Conservation (phyloP, 2,329 filamentous ascomycete genomes). For the Dendryphion nanum region DNA sequence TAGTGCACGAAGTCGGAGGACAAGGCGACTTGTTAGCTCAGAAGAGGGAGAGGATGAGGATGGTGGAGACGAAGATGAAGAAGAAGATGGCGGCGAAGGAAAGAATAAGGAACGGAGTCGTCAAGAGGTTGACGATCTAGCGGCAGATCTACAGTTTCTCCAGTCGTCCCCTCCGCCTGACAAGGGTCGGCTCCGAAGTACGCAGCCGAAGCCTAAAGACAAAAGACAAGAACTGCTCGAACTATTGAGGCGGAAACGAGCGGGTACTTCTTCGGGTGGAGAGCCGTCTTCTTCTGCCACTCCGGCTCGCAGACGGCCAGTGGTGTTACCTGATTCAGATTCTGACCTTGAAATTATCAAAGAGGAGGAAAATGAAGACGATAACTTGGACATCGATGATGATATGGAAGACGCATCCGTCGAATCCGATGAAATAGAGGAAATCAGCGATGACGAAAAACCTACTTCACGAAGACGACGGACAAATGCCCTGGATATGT, state of each 20-base stretch:
- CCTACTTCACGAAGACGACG: conserved; percentile 3
- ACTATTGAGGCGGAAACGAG: conserved; percentile 42
- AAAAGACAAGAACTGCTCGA: conserved; percentile 45
- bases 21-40: neutral
- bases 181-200: conserved; percentile 23
- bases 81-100: conserved; percentile 12
- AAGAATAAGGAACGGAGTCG: conserved; percentile 18
- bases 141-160: conserved; percentile 48
- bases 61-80: conserved; percentile 14
- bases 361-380: conserved; percentile 27
- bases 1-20: neutral
- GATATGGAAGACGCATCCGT: conserved; percentile 23
- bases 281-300: conserved; percentile 24
- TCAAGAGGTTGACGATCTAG: conserved; percentile 39
- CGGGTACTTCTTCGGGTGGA: conserved; percentile 23
- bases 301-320: conserved; percentile 15
- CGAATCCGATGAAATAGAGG: conserved; percentile 13
- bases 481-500: conserved; percentile 40
- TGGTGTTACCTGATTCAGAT: conserved; percentile 19
- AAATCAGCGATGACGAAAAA: conserved; percentile 15
- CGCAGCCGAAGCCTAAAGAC: conserved; percentile 23
- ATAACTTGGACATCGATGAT: too few relatives aligned
- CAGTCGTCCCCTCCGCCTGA: conserved; percentile 31
- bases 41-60: conserved; percentile 11
- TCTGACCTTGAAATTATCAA: conserved; percentile 33